Conservation (phyloP, 169 alveolate species). For the Eimeria sp. region DNA sequence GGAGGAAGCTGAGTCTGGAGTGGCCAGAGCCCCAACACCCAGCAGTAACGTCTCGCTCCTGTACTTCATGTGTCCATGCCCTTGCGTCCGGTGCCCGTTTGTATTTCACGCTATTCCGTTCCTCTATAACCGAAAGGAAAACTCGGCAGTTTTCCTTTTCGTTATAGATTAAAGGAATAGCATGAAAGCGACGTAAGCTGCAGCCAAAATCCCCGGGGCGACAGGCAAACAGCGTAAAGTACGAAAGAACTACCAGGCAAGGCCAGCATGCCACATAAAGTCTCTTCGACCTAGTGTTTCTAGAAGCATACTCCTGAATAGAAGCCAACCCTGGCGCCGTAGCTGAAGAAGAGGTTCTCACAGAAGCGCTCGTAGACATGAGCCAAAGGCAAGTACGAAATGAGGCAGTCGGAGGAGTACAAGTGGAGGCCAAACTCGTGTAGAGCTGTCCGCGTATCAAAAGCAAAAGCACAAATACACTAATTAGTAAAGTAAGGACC, state of each 20-base stretch:
- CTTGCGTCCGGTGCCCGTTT: neutral
- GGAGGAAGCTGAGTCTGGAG: neutral
- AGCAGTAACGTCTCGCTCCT: neutral
- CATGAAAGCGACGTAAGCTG: neutral
- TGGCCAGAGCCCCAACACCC: neutral
- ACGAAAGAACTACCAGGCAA: neutral
- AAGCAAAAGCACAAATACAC: neutral
- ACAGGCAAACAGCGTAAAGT: neutral
- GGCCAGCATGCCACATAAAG: neutral
- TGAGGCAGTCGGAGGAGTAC: constrained; percentile 90
- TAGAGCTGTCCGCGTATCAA: constrained; percentile 57
- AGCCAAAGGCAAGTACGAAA: constrained; percentile 97
- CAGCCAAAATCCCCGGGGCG: neutral
- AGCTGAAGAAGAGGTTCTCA: constrained; percentile 86
- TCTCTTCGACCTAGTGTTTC: neutral
- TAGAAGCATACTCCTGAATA: constrained; percentile 75
- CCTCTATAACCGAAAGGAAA: neutral
- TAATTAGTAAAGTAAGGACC: neutral
- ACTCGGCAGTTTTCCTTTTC: neutral
- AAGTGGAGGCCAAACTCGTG: constrained; percentile 41
- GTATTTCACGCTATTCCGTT: neutral
- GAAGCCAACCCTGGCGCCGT: constrained; percentile 82
- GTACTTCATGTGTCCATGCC: neutral
- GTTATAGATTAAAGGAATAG: too few relatives aligned
- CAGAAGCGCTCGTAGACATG: constrained; percentile 97